Evolutionary conservation across 148 eudicot species (phyloP).

Genomic region (Amaranthus palmeri): DNA sequence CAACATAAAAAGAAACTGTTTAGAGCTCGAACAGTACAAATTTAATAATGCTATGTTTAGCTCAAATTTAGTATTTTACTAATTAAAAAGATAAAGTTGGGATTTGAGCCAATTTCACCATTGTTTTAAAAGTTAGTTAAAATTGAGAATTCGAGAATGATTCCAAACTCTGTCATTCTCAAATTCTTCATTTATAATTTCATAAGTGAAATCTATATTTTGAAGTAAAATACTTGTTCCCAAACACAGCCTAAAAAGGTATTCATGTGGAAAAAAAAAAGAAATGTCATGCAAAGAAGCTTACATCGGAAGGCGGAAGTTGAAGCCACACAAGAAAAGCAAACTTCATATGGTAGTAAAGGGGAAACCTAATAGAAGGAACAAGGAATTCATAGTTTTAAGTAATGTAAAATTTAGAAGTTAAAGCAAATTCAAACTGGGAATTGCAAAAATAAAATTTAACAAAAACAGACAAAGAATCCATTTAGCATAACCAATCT

Average conservation of each 20-base stretch:
- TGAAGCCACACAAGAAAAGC: constrained; percentile 99
- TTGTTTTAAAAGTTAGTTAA: no score
- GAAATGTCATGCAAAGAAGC: constrained; percentile 18
- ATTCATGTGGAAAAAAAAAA: neutral
- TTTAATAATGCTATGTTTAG: no score
- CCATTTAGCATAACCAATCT: neutral
- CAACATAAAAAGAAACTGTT: no score
- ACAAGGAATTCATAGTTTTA: constrained; percentile 17
- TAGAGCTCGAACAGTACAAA: no score
- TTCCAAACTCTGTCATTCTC: no score
- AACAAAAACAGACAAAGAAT: neutral
- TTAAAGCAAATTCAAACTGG: neutral
- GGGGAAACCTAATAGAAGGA: constrained; percentile 58
- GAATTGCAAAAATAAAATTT: neutral
- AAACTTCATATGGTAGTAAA: constrained; percentile 90
- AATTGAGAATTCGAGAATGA: no score
- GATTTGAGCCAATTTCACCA: no score
- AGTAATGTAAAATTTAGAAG: neutral
- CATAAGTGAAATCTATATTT: no score
- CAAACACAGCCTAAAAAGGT: neutral
- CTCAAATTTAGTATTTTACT: no score
- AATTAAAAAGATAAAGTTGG: no score
- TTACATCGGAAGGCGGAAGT: constrained; percentile 77
- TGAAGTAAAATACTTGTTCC: no score
- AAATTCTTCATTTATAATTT: no score